phyloP scores from a whole-genome alignment of 2,329 filamentous ascomycete species.

The Thermothelomyces thermophilus region DNA sequence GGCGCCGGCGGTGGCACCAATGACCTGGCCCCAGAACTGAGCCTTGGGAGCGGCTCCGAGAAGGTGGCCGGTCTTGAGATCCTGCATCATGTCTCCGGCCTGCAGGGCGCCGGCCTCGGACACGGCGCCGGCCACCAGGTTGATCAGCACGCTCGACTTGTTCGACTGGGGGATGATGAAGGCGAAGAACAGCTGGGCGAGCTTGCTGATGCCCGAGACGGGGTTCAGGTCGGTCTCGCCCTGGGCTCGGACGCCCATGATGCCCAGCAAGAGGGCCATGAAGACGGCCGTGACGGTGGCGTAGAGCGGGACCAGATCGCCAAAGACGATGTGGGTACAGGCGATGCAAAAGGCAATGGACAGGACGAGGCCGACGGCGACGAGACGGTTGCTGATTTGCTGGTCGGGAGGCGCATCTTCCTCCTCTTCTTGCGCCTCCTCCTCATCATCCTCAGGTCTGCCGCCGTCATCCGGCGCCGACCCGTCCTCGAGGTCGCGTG shows the following conservation, averaged over 20 bases:
- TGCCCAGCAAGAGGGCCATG: constrained; percentile 71
- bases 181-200: constrained; percentile 93
- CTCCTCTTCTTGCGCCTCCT: too few relatives aligned
- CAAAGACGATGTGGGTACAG: constrained; percentile 79
- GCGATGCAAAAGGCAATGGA: constrained; percentile 75
- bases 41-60: constrained; percentile 87
- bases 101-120: constrained; percentile 63
- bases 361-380: constrained; percentile 65
- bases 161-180: constrained; percentile 75
- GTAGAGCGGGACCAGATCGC: constrained; percentile 69
- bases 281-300: constrained; percentile 73
- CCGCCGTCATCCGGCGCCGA: too few relatives aligned
- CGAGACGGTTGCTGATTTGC: constrained; percentile 65
- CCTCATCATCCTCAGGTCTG: too few relatives aligned
- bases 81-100: constrained; percentile 93
- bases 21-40: constrained; percentile 94
- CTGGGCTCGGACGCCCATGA: constrained; percentile 64
- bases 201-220: constrained; percentile 91
- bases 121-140: constrained; percentile 87
- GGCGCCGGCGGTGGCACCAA: constrained; percentile 80
- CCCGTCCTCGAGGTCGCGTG: too few relatives aligned
- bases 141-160: constrained; percentile 86
- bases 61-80: constrained; percentile 91
- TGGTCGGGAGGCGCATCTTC: constrained; percentile 72
- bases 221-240: constrained; percentile 91